Evolutionary conservation across 345 rosid species (phyloP).

Genomic region (Brassica rapa): DNA sequence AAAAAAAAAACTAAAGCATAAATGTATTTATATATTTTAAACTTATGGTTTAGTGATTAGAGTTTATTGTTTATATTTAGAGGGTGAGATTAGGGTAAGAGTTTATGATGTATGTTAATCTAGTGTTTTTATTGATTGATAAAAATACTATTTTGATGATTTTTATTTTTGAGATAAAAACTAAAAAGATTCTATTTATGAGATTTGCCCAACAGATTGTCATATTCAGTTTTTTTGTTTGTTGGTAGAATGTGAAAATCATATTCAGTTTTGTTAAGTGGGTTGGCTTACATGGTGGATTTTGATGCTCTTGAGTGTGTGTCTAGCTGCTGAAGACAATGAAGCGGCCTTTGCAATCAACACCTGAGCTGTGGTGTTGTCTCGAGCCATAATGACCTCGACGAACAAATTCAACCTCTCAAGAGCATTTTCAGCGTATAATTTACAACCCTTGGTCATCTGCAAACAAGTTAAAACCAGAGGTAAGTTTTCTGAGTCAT

Average conservation of each 20-base stretch:
- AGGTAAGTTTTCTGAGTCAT: constrained; percentile 15
- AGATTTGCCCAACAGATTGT: neutral
- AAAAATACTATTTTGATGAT: neutral
- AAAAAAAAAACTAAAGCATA: too few relatives aligned
- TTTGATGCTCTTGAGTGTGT: constrained; percentile 47
- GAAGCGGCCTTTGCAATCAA: constrained; percentile 45
- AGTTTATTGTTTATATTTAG: neutral
- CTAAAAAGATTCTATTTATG: neutral
- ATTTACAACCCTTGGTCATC: constrained; percentile 46
- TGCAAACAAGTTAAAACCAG: constrained; percentile 37
- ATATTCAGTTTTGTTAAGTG: neutral
- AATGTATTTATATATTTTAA: too few relatives aligned
- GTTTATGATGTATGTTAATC: neutral
- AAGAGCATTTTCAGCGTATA: constrained; percentile 62
- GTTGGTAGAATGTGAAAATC: neutral
- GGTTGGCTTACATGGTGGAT: constrained; percentile 48
- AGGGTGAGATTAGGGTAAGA: neutral
- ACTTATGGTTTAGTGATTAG: neutral
- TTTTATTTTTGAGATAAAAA: neutral
- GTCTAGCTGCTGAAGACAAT: constrained; percentile 47
- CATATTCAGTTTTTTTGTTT: too few relatives aligned
- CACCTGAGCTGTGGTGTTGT: constrained; percentile 47
- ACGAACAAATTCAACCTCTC: constrained; percentile 56
- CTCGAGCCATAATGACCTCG: constrained; percentile 56
- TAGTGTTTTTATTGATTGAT: neutral